A percentile compares a stretch with the other conserved stretches of the same genome.
Conservation (phyloP, 208 protist genomes). For the Zelonia costaricensis region DNA sequence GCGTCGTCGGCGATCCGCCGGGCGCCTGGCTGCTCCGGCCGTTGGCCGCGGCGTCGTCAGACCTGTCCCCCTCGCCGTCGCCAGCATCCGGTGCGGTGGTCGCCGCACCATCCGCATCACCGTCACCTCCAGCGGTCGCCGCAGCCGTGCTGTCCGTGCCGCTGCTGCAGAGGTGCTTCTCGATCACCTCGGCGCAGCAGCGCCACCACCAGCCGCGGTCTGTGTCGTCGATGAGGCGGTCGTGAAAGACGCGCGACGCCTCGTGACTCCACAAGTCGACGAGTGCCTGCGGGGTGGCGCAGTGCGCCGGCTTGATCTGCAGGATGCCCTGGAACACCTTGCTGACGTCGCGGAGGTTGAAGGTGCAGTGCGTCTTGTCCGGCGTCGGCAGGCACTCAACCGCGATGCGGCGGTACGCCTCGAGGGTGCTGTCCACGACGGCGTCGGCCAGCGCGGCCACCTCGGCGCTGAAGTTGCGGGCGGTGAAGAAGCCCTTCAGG, state of each 20-base stretch:
- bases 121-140: too few relatives aligned
- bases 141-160: too few relatives aligned
- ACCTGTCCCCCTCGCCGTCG: conserved; percentile 17
- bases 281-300: conserved; percentile 54
- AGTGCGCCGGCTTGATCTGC: conserved; percentile 75
- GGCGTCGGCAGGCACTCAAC: conserved; percentile 96
- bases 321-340: conserved; percentile 97
- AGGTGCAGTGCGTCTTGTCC: conserved; percentile 98
- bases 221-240: conserved; percentile 93
- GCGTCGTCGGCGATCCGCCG: not conserved
- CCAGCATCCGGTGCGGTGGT: not conserved
- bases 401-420: conserved; percentile 93
- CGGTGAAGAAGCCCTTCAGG: conserved; percentile 79
- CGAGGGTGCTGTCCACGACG: conserved; percentile 92
- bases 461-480: conserved; percentile 39
- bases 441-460: conserved; percentile 47
- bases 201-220: conserved; percentile 94
- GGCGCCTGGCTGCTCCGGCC: conserved; percentile 48
- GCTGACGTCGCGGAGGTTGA: conserved; percentile 98
- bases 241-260: conserved; percentile 95
- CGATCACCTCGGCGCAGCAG: conserved; percentile 59
- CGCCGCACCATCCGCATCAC: too few relatives aligned
- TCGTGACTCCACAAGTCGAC: conserved; percentile 96
- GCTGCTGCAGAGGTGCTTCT: conserved; percentile 60
- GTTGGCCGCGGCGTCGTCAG: conserved; percentile 38